Percentiles rank a stretch among this genome's conserved stretches.
These are phyloP conservation scores for Paramecium tetraurelia DNA, from an alignment of 73 alveolate species.

Conservation along the genomic window DNA sequence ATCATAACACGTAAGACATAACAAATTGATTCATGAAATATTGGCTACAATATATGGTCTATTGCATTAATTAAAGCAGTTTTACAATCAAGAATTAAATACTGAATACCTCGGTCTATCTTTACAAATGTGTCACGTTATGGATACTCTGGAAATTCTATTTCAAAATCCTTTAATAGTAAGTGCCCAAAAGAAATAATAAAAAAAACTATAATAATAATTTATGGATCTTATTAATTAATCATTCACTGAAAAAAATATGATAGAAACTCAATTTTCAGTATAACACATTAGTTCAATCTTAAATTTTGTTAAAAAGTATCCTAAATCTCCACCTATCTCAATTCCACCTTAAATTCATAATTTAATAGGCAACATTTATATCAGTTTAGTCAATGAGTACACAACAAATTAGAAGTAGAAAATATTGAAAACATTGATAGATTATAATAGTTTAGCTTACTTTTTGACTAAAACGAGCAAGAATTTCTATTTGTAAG, in stretches of 20 bases:
- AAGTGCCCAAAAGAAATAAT: background rate
- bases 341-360: background rate
- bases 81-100: background rate
- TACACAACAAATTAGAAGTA: background rate
- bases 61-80: background rate
- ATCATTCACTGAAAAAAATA: background rate
- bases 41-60: background rate
- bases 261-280: background rate
- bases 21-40: conserved; percentile 5
- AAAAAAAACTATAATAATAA: background rate
- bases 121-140: background rate
- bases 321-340: conserved; percentile 1
- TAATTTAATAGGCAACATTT: conserved; percentile 2
- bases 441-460: background rate
- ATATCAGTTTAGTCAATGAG: conserved; percentile 1
- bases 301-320: background rate
- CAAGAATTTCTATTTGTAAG: background rate
- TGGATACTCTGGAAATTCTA: background rate
- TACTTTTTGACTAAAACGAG: background rate
- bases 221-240: background rate
- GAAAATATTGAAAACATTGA: background rate
- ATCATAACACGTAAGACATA: background rate
- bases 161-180: background rate
- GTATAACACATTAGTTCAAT: background rate
- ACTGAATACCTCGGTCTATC: background rate